Conservation (phyloP, 495 filamentous ascomycete species). For the Neurospora intermedia region DNA sequence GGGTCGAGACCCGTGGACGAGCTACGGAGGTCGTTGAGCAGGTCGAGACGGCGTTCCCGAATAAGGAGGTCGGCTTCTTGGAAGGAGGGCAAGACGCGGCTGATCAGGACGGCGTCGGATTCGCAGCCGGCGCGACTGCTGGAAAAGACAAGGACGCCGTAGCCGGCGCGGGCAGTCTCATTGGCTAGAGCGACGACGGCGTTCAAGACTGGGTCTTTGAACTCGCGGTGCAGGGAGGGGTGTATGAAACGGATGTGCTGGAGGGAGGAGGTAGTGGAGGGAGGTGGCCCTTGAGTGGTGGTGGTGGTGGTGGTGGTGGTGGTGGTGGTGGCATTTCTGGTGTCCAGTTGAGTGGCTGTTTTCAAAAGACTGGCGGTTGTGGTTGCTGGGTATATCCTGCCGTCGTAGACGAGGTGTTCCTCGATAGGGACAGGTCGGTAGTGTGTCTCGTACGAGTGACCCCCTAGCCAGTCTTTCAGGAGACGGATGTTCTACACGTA, state of each 20-base stretch:
- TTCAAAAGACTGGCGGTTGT: slow-evolving; percentile 53
- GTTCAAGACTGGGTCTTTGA: slow-evolving; percentile 55
- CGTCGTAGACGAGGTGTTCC: slow-evolving; percentile 68
- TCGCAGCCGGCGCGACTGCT: slow-evolving; percentile 57
- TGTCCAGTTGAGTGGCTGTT: slow-evolving; percentile 43
- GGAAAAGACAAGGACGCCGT: slow-evolving; percentile 69
- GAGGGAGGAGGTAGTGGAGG: slow-evolving; percentile 23
- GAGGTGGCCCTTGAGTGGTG: neutral
- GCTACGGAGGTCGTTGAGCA: slow-evolving; percentile 59
- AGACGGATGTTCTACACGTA: slow-evolving; percentile 51
- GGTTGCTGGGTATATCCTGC: slow-evolving; percentile 54
- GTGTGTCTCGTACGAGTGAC: slow-evolving; percentile 60
- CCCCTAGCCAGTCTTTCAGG: slow-evolving; percentile 61
- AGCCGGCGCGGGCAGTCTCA: slow-evolving; percentile 55
- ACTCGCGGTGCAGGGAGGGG: slow-evolving; percentile 46
- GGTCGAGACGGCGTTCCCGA: slow-evolving; percentile 49
- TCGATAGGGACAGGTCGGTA: slow-evolving; percentile 67
- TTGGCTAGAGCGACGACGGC: slow-evolving; percentile 57
- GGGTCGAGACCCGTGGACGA: slow-evolving; percentile 57
- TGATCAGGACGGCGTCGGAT: slow-evolving; percentile 51
- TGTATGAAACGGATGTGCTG: slow-evolving; percentile 35
- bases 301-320: slow-evolving; percentile 21
- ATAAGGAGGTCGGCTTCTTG: slow-evolving; percentile 34
- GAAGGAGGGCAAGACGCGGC: slow-evolving; percentile 46
- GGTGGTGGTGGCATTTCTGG: slow-evolving; percentile 25